phyloP scores from a whole-genome alignment of 2,329 filamentous ascomycete genomes.

The Epichloe aotearoae region DNA sequence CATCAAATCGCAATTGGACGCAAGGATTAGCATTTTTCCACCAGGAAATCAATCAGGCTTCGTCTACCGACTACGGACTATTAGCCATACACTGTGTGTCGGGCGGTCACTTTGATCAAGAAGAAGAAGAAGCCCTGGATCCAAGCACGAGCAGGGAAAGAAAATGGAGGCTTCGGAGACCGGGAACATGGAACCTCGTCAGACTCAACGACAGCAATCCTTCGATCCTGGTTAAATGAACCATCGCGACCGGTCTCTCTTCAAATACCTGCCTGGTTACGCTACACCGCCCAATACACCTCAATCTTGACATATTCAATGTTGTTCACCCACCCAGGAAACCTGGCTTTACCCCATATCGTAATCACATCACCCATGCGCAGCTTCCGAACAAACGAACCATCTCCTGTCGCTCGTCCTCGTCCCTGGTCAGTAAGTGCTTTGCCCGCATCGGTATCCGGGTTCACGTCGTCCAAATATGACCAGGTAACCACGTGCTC shows the following conservation, averaged over 20 bases:
- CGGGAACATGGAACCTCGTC: no score
- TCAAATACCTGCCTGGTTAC: conserved; percentile 6
- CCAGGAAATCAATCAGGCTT: neutral
- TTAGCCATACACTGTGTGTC: neutral
- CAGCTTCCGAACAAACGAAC: conserved; percentile 41
- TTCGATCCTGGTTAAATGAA: no score
- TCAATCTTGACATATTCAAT: conserved; percentile 38
- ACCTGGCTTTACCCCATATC: conserved; percentile 47
- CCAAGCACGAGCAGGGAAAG: no score
- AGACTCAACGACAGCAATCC: no score
- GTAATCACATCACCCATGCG: conserved; percentile 48
- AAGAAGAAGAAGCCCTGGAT: no score
- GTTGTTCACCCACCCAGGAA: conserved; percentile 38
- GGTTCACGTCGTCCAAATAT: conserved; percentile 33
- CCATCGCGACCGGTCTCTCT: no score
- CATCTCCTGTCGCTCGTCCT: conserved; percentile 36
- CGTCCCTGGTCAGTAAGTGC: conserved; percentile 30
- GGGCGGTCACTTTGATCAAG: neutral
- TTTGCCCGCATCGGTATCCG: conserved; percentile 26
- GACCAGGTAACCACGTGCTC: conserved; percentile 41
- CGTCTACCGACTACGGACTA: neutral
- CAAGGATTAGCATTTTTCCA: neutral
- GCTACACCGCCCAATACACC: conserved; percentile 45
- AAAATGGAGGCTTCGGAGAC: no score
- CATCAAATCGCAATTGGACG: neutral